Percentiles rank a stretch among this genome's conserved stretches.
phyloP scores from a whole-genome alignment of 805 yeast genomes.

The Metschnikowia reukaufii region DNA sequence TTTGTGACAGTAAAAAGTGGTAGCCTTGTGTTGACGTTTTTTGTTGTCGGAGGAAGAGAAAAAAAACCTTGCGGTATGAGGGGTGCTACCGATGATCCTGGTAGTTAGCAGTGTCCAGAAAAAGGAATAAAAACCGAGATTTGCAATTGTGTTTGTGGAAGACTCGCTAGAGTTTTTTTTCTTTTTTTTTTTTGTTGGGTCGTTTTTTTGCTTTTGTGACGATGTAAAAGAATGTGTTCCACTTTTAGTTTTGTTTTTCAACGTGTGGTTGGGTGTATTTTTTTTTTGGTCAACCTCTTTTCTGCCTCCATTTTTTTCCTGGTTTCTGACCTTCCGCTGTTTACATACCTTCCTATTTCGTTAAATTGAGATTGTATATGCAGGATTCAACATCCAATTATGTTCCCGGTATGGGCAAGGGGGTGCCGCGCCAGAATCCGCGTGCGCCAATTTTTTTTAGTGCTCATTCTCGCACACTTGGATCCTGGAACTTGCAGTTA shows the following conservation, averaged over 20 bases:
- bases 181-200: neutral
- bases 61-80: too few species aligned
- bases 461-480: neutral
- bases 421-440: neutral
- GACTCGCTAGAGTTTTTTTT: too few species aligned
- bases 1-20: too few species aligned
- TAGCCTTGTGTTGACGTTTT: too few species aligned
- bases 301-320: constrained; percentile 2
- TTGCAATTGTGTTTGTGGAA: too few species aligned
- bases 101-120: too few species aligned
- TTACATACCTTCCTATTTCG: constrained; percentile 20
- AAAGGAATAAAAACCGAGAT: too few species aligned
- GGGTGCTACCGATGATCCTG: too few species aligned
- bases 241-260: neutral
- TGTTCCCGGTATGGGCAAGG: constrained; percentile 2
- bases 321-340: constrained; percentile 8
- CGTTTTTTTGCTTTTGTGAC: neutral
- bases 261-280: neutral
- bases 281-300: constrained; percentile 1
- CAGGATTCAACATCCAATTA: neutral
- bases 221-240: neutral
- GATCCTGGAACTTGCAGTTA: too few species aligned
- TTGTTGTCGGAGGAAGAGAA: too few species aligned
- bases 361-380: constrained; percentile 13
- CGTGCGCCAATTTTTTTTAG: neutral